Evolutionary conservation across 106 monocot species (phyloP).

Genomic region (Platanthera zijinensis): DNA sequence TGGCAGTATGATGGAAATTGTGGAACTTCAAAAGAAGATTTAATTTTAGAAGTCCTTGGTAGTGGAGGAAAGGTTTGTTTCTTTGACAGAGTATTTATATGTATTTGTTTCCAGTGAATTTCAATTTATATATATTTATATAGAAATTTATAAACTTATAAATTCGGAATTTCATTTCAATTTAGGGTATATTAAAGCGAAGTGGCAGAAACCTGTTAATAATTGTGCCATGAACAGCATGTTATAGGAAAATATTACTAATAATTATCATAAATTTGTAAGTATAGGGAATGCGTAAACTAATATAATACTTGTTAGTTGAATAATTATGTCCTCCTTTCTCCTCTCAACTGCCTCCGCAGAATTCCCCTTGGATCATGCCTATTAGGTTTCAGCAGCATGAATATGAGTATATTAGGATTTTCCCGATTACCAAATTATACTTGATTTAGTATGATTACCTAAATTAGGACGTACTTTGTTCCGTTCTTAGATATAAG

Average conservation of each 20-base stretch:
- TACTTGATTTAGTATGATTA: too few species aligned
- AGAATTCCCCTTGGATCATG: too few species aligned
- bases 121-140: background rate
- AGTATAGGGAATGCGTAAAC: background rate
- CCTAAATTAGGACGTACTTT: too few species aligned
- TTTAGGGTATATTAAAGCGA: too few species aligned
- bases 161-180: too few species aligned
- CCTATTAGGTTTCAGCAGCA: too few species aligned
- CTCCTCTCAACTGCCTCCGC: too few species aligned
- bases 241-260: background rate
- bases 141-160: background rate
- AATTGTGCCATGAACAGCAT: background rate
- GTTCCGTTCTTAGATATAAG: too few species aligned
- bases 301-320: background rate
- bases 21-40: slow-evolving; percentile 27
- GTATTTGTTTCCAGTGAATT: background rate
- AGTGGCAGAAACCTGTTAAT: too few species aligned
- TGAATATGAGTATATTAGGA: too few species aligned
- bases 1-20: slow-evolving; percentile 48
- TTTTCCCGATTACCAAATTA: too few species aligned
- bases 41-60: slow-evolving; percentile 71
- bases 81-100: background rate
- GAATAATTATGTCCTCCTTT: too few species aligned
- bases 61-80: slow-evolving; percentile 78
- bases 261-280: background rate